Conservation (phyloP, 192 early-diverging fungal species). For the Umbelopsis isabellina region DNA sequence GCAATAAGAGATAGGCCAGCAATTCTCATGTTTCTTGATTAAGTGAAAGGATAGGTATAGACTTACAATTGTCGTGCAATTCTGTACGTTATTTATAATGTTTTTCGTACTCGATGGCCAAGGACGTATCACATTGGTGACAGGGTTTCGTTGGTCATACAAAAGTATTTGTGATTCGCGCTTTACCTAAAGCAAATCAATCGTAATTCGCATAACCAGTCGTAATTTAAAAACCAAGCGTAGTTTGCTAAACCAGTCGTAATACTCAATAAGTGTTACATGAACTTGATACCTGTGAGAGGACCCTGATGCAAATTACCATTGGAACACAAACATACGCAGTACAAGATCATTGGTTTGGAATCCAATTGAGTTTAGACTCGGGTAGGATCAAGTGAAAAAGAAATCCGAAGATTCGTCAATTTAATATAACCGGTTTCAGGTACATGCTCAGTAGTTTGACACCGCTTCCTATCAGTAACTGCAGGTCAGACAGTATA, state of each 20-base stretch:
- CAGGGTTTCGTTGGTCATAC: no score
- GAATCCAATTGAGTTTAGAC: neutral
- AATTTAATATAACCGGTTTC: neutral
- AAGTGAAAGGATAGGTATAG: neutral
- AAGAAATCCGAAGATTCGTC: neutral
- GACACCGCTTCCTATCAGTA: neutral
- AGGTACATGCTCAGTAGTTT: neutral
- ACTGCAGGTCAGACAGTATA: no score
- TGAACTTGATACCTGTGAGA: constrained; percentile 7
- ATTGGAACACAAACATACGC: neutral
- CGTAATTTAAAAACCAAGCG: no score
- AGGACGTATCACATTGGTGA: no score
- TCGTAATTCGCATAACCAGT: no score
- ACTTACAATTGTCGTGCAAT: neutral
- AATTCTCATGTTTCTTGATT: constrained; percentile 3
- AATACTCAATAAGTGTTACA: neutral
- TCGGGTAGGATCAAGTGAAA: no score
- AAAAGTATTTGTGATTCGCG: no score
- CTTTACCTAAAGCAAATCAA: no score
- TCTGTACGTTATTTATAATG: neutral
- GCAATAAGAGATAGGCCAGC: constrained; percentile 8
- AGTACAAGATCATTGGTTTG: constrained; percentile 1
- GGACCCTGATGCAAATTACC: constrained; percentile 5
- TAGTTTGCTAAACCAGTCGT: no score
- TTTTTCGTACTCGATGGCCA: no score